A percentile compares a stretch with the other conserved stretches of the same genome.
These are phyloP conservation scores for Aspergillus olivimuriae DNA, from an alignment of 495 filamentous ascomycete species.

Conservation along the genomic window DNA sequence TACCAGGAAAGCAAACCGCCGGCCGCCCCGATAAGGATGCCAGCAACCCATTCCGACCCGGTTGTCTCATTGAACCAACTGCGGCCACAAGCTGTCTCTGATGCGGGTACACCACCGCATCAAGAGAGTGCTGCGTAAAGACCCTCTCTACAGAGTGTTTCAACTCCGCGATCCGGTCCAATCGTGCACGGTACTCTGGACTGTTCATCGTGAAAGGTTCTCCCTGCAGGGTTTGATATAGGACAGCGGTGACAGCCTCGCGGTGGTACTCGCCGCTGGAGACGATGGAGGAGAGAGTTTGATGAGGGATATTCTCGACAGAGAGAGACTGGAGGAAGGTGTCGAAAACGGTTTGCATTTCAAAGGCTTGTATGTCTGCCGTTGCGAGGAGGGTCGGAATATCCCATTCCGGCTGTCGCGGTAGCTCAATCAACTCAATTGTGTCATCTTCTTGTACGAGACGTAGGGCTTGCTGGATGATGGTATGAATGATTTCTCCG, in stretches of 20 bases:
- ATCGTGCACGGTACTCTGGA: constrained; percentile 33
- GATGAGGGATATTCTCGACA: constrained; percentile 18
- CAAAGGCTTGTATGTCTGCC: constrained; percentile 52
- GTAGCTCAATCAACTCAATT: constrained; percentile 29
- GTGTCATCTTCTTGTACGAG: constrained; percentile 15
- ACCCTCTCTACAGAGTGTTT: constrained; percentile 38
- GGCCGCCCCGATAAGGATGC: constrained; percentile 59
- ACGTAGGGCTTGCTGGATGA: constrained; percentile 29
- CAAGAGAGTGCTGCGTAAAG: constrained; percentile 42
- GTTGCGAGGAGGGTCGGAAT: constrained; percentile 31
- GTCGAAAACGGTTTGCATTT: constrained; percentile 47
- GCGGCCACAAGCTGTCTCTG: constrained; percentile 57
- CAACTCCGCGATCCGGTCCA: constrained; percentile 40
- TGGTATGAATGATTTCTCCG: constrained; percentile 42
- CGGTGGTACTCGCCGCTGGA: constrained; percentile 49
- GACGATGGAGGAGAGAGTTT: constrained; percentile 45
- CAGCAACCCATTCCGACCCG: constrained; percentile 57
- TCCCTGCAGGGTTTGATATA: constrained; percentile 13
- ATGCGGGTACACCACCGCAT: constrained; percentile 59
- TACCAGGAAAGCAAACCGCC: constrained; percentile 53
- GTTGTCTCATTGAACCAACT: constrained; percentile 47
- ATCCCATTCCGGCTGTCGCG: constrained; percentile 43
- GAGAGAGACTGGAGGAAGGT: constrained; percentile 32
- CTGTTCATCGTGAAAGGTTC: constrained; percentile 36
- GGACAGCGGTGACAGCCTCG: constrained; percentile 38